Conservation (phyloP, 73 alveolate species). For the Paramecium sexaurelia region DNA sequence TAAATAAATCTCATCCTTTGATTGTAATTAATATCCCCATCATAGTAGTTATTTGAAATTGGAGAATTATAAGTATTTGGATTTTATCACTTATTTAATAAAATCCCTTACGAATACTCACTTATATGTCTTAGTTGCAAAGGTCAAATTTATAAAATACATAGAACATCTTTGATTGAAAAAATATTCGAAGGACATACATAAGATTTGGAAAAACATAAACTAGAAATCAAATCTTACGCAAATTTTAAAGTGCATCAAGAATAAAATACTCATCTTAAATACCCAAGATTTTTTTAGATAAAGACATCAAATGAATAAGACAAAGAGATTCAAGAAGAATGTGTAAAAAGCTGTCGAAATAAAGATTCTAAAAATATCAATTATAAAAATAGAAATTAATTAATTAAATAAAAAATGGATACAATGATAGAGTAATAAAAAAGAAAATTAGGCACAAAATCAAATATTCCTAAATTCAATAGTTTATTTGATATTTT, state of each 20-base stretch:
- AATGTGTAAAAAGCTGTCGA: not conserved
- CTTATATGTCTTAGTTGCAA: not conserved
- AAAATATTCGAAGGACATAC: conserved; percentile 6
- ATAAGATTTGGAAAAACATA: not conserved
- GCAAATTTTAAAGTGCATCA: not conserved
- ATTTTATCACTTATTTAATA: not conserved
- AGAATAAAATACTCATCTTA: not conserved
- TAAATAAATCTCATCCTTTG: not conserved
- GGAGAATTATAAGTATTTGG: conserved; percentile 25
- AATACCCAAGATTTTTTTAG: not conserved
- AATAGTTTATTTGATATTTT: not conserved
- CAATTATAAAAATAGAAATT: not conserved
- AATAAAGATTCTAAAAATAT: not conserved
- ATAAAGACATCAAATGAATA: not conserved
- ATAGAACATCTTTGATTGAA: conserved; percentile 3
- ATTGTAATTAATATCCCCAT: not conserved
- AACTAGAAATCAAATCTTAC: not conserved
- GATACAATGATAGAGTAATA: not conserved
- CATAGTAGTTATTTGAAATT: not conserved
- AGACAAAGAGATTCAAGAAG: not conserved
- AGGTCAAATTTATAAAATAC: not conserved
- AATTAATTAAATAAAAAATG: not conserved
- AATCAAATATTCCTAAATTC: not conserved
- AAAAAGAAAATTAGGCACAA: not conserved
- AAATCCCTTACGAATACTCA: not conserved